These are phyloP conservation scores for Yamadazyma songkhlaensis DNA, from an alignment of 1,139 yeast genomes.

Conservation along the genomic window DNA sequence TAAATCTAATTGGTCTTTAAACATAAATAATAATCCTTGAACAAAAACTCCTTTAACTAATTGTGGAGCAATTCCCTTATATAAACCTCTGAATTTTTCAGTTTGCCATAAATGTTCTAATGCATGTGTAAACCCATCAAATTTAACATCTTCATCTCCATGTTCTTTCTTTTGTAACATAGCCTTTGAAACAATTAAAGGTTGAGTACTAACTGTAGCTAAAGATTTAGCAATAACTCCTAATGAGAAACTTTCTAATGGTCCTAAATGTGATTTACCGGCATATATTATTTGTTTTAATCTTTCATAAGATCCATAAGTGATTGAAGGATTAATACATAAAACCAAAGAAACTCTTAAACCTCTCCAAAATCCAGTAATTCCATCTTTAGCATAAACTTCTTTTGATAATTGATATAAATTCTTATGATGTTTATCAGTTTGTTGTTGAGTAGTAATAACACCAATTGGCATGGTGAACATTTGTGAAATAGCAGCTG, in stretches of 20 bases:
- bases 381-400: conserved; percentile 64
- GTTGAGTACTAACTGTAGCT: conserved; percentile 82
- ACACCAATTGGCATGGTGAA: conserved; percentile 84
- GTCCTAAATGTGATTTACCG: conserved; percentile 47
- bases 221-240: conserved; percentile 80
- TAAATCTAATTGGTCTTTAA: conserved; percentile 65
- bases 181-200: conserved; percentile 80
- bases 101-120: conserved; percentile 45
- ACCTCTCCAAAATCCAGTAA: conserved; percentile 80
- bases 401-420: conserved; percentile 51
- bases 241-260: conserved; percentile 66
- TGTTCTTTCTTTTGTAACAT: conserved; percentile 60
- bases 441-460: conserved; percentile 82
- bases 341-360: conserved; percentile 76
- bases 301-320: conserved; percentile 80
- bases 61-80: conserved; percentile 84
- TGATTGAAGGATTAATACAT: conserved; percentile 82
- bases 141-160: conserved; percentile 26
- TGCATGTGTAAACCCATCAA: conserved; percentile 41
- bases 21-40: conserved; percentile 82
- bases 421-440: conserved; percentile 43
- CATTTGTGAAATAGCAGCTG: conserved; percentile 81
- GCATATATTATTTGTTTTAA: conserved; percentile 56
- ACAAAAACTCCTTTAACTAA: conserved; percentile 79
- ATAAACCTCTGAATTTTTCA: conserved; percentile 39